Evolutionary conservation across 441 rosid genomes (phyloP).

Genomic region (Croton laevigatus): DNA sequence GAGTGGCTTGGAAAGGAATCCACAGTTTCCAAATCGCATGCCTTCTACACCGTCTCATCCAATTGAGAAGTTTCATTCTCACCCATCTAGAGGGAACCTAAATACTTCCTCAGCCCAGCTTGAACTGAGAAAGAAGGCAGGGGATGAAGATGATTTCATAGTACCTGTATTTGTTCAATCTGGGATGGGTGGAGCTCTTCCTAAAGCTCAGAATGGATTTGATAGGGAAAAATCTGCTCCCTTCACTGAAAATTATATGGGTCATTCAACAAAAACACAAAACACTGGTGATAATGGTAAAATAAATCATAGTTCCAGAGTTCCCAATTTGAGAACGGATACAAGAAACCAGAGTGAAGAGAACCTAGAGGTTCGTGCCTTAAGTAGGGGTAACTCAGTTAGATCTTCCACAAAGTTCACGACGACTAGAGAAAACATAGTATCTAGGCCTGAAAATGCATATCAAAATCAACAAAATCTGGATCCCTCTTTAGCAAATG

Average conservation of each 20-base stretch:
- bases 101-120: slow-evolving; percentile 30
- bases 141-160: slow-evolving; percentile 68
- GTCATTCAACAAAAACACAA: slow-evolving; percentile 22
- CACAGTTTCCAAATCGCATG: slow-evolving; percentile 26
- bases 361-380: slow-evolving; percentile 26
- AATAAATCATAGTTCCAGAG: slow-evolving; percentile 22
- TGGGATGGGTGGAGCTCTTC: slow-evolving; percentile 30
- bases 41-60: slow-evolving; percentile 29
- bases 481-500: slow-evolving; percentile 22
- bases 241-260: slow-evolving; percentile 15
- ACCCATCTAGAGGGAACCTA: slow-evolving; percentile 34
- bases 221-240: slow-evolving; percentile 29
- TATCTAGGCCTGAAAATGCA: slow-evolving; percentile 11
- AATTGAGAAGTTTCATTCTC: slow-evolving; percentile 38
- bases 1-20: slow-evolving; percentile 40
- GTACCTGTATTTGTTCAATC: slow-evolving; percentile 68
- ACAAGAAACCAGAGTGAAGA: slow-evolving; percentile 26
- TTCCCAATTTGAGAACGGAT: slow-evolving; percentile 29
- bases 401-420: slow-evolving; percentile 25
- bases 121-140: slow-evolving; percentile 42
- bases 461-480: slow-evolving; percentile 25
- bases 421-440: slow-evolving; percentile 25
- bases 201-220: slow-evolving; percentile 29
- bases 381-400: slow-evolving; percentile 22
- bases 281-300: slow-evolving; percentile 20